phyloP scores from a whole-genome alignment of 805 yeast genomes.

The Grigorovia jiainica region DNA sequence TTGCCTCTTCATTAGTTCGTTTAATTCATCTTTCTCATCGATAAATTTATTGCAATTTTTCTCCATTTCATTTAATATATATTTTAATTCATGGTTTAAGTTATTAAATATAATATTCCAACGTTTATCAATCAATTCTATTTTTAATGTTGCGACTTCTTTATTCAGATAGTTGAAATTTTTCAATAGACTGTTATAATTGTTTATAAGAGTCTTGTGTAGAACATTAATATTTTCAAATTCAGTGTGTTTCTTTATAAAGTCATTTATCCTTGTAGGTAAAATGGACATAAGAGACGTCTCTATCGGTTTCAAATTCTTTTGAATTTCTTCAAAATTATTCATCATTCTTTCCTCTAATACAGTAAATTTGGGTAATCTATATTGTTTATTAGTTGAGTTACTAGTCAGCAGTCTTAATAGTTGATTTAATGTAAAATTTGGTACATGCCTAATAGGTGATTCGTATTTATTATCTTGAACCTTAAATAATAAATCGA shows the following conservation, averaged over 20 bases:
- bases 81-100: slow-evolving; percentile 35
- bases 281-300: slow-evolving; percentile 43
- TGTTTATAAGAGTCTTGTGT: slow-evolving; percentile 28
- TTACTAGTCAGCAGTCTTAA: slow-evolving; percentile 20
- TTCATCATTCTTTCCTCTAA: slow-evolving; percentile 34
- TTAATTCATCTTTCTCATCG: not conserved
- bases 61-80: slow-evolving; percentile 17
- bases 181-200: slow-evolving; percentile 32
- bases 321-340: slow-evolving; percentile 34
- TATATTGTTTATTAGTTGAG: slow-evolving; percentile 8
- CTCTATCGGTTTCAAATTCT: slow-evolving; percentile 40
- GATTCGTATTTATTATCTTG: slow-evolving; percentile 33
- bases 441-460: slow-evolving; percentile 33
- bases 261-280: slow-evolving; percentile 38
- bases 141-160: slow-evolving; percentile 35
- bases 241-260: slow-evolving; percentile 29
- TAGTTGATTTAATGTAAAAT: slow-evolving; percentile 29
- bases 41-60: slow-evolving; percentile 8
- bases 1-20: not conserved
- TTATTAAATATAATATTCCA: slow-evolving; percentile 48
- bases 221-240: slow-evolving; percentile 15
- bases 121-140: slow-evolving; percentile 40
- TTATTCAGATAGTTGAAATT: slow-evolving; percentile 35
- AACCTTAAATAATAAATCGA: slow-evolving; percentile 29
- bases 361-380: slow-evolving; percentile 33